Evolutionary conservation across 768 basidiomycete genomes (phyloP).

Genomic region (Boletus reticulatus): DNA sequence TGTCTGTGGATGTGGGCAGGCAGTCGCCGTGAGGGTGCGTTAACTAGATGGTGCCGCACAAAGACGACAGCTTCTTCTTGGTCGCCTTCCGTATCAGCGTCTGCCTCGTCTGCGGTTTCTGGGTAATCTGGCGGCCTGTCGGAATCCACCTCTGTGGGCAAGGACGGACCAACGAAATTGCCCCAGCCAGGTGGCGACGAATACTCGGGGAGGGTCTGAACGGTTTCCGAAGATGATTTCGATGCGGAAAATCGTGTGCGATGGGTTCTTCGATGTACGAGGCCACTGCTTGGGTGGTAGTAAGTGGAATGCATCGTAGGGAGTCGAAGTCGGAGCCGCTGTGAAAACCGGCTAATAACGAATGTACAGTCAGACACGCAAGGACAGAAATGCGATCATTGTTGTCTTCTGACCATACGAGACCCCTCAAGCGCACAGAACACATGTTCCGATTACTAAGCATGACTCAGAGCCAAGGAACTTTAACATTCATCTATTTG

Average conservation of each 20-base stretch:
- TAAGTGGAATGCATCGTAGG: slow-evolving; percentile 20
- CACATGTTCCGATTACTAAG: slow-evolving; percentile 21
- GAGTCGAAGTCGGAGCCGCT: slow-evolving; percentile 13
- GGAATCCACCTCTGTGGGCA: slow-evolving; percentile 34
- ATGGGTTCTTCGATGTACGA: slow-evolving; percentile 38
- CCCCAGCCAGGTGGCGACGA: slow-evolving; percentile 36
- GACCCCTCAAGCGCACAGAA: background rate
- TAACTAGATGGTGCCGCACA: slow-evolving; percentile 27
- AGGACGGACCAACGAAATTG: slow-evolving; percentile 13
- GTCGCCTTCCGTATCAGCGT: slow-evolving; percentile 58
- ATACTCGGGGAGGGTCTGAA: slow-evolving; percentile 65
- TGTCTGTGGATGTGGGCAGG: slow-evolving; percentile 22
- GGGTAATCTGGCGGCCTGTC: slow-evolving; percentile 75
- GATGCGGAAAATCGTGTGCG: slow-evolving; percentile 57
- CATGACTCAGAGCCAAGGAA: slow-evolving; percentile 3
- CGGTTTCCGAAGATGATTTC: slow-evolving; percentile 64
- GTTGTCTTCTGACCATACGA: background rate
- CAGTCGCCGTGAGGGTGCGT: slow-evolving; percentile 36
- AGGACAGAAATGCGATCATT: background rate
- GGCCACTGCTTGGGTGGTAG: slow-evolving; percentile 8
- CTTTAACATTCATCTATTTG: too few relatives aligned
- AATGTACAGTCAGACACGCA: background rate
- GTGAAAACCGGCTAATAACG: slow-evolving; percentile 9
- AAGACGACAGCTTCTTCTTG: slow-evolving; percentile 19
- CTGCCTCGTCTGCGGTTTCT: slow-evolving; percentile 74